Base-by-base conservation (phyloP, 306 rosid species). In the Cucurbita ficifolia region DNA sequence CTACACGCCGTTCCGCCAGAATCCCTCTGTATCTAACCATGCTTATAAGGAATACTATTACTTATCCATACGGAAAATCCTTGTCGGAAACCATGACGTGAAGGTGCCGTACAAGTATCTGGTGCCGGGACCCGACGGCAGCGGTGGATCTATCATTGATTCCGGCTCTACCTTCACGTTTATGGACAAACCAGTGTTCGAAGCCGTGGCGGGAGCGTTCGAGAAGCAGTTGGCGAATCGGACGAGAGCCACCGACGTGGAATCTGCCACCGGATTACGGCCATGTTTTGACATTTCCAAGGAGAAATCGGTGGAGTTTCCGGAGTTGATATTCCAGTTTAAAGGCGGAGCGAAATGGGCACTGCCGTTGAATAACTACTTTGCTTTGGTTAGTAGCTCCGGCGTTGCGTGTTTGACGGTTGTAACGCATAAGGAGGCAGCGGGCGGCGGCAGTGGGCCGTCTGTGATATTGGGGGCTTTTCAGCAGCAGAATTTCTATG, bases 291-390 rank as follows among this genome's bases (percentile, higher is more conserved):
- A 88, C 78, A 52, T 83, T 10, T 35, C 89, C 2, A 74, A 72
- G 9, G 70, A 58, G n/a, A 45, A 81, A 21, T 33, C 72, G n/a
- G 64, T 86, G 2, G 7, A 36, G 2, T 76, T 91, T 18, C 99
- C 97, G 39, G 81, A 85, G 48, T 68, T 95, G 0, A 76, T 76
- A 18, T 85, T 95, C 18, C 82, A 85, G 12, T 95, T 89, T 61
- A 95, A 87, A 76, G 99, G 99, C 0, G 99, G 99, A 24, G 96
- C 96, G 16, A 86, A 83, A 75, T 84, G 91, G 96, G 65, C 33
- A 9, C 54, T 89, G 51, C 96, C 96, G 0, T 1, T 75, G 0
- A 14, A 10, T 10, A 89, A 95, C 76, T 95, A 91, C 73, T 86
- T 95, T 54, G 83, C 97, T 0, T 7, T 88, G 7, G 74, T 87